Evolutionary conservation across 306 rosid species (phyloP), one percentile per base, ranked within the genome.

Genomic region (Trifolium subterraneum): DNA sequence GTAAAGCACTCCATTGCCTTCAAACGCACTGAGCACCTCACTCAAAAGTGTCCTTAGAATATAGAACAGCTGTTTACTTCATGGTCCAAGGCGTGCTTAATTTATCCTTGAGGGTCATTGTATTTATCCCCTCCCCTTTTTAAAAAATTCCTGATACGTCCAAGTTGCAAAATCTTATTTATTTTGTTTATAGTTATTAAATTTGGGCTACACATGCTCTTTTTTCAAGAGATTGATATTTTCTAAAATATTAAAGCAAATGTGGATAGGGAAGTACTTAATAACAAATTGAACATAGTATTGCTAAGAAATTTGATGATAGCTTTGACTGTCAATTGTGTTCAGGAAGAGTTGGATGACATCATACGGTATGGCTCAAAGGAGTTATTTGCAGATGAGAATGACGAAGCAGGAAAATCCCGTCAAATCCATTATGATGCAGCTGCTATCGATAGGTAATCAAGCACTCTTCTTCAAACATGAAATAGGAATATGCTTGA

Each of bases 351-450:
- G 86, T 85, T 94, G 75, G 98, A 94, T 86, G 99, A 94, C 80
- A 94, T 94, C 81, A 92, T 94, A 74, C 85, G 98, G 82, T 92
- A 92, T 76, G 98, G 99, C 52, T 94, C 99, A 11, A 90, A 88
- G 88, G 99, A 94, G 87, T 87, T 94, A 85, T 94, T 94, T 86
- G 97, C 90, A 4, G 99, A 90, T 13, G 99, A 94, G 86, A 84
- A 92, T 85, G 99, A 94, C 59, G 99, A 94, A 86, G 89, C 84
- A 8, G 90, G 96, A 54, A 94, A 94, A 77, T 92, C 99, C 69
- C 90, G 99, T 74, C 99, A 94, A 81, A 94, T 94, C 66, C 99
- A 92, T 89, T 94, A 94, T 70, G 99, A 94, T 76, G 96, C 88
- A 70, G 88, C 96, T 60, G 94, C 99, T n/a, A 94, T 94, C 20